These are phyloP conservation scores for Lablab purpureus DNA, from an alignment of 306 rosid species.

Conservation along the genomic window DNA sequence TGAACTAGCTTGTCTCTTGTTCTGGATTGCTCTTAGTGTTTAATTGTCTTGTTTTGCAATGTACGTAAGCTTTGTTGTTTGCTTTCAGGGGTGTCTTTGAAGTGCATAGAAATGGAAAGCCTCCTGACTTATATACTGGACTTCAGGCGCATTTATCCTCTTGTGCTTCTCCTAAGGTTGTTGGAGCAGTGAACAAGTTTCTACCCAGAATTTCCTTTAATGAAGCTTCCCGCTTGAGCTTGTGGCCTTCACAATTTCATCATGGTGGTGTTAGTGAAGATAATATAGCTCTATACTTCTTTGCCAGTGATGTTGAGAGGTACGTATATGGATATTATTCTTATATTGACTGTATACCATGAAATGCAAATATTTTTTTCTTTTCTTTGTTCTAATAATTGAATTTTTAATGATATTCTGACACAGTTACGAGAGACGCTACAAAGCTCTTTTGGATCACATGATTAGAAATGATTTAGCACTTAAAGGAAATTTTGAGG, in stretches of 20 bases:
- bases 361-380: slow-evolving; percentile 24
- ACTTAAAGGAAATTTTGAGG: slow-evolving; percentile 77
- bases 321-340: slow-evolving; percentile 34
- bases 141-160: slow-evolving; percentile 91
- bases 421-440: slow-evolving; percentile 81
- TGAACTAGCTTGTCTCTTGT: slow-evolving; percentile 42
- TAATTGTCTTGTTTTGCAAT: slow-evolving; percentile 26
- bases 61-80: slow-evolving; percentile 44
- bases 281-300: slow-evolving; percentile 93
- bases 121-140: slow-evolving; percentile 68
- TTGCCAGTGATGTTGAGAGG: slow-evolving; percentile 91
- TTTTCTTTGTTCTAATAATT: slow-evolving; percentile 22
- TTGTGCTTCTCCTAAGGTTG: slow-evolving; percentile 85
- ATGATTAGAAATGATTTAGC: slow-evolving; percentile 90
- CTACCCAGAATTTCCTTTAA: slow-evolving; percentile 61
- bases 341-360: slow-evolving; percentile 8
- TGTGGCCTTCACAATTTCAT: slow-evolving; percentile 91
- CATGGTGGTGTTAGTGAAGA: slow-evolving; percentile 79
- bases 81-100: slow-evolving; percentile 89
- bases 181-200: slow-evolving; percentile 71
- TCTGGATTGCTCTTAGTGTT: slow-evolving; percentile 32
- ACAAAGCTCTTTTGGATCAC: slow-evolving; percentile 74
- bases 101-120: slow-evolving; percentile 70
- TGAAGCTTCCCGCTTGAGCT: slow-evolving; percentile 86
- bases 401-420: slow-evolving; percentile 33